phyloP scores from a whole-genome alignment of 495 filamentous ascomycete genomes.

The Penicillium paxilli region DNA sequence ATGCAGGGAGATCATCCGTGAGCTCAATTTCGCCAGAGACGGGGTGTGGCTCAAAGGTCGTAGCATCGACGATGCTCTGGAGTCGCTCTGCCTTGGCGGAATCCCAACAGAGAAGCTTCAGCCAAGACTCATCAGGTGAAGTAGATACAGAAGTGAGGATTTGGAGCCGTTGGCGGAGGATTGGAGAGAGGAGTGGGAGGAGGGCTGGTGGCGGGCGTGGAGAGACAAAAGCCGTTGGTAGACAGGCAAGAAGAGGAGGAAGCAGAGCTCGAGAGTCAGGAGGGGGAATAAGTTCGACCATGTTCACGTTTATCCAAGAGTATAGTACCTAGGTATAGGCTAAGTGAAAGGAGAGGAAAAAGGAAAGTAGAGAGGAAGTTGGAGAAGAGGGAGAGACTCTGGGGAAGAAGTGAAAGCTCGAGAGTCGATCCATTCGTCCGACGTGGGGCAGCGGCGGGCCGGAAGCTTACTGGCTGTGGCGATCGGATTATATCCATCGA shows the following conservation, averaged over 20 bases:
- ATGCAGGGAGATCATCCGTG: slow-evolving; percentile 59
- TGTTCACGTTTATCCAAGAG: slow-evolving; percentile 24
- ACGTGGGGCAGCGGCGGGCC: background rate
- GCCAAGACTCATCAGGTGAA: slow-evolving; percentile 75
- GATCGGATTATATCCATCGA: background rate
- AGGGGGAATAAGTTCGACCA: slow-evolving; percentile 59
- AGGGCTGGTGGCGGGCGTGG: slow-evolving; percentile 73
- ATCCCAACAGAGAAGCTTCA: slow-evolving; percentile 87
- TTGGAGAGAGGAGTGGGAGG: slow-evolving; percentile 82
- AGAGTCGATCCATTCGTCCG: slow-evolving; percentile 24
- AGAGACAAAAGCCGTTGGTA: slow-evolving; percentile 83
- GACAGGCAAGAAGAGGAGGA: slow-evolving; percentile 75
- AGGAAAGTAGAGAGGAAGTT: background rate
- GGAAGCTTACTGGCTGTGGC: background rate
- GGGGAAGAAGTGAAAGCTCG: slow-evolving; percentile 1
- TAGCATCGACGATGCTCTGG: slow-evolving; percentile 60
- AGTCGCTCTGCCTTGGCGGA: slow-evolving; percentile 64
- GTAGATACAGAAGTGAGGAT: slow-evolving; percentile 59
- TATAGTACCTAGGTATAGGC: background rate
- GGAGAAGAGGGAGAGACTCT: background rate
- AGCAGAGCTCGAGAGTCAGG: slow-evolving; percentile 67
- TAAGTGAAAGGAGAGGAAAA: background rate
- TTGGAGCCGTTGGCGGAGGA: slow-evolving; percentile 84
- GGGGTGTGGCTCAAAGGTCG: slow-evolving; percentile 82
- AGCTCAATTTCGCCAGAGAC: slow-evolving; percentile 89